phyloP scores from a whole-genome alignment of 371 early-diverging fungal species.

The Fennellomyces sp. region DNA sequence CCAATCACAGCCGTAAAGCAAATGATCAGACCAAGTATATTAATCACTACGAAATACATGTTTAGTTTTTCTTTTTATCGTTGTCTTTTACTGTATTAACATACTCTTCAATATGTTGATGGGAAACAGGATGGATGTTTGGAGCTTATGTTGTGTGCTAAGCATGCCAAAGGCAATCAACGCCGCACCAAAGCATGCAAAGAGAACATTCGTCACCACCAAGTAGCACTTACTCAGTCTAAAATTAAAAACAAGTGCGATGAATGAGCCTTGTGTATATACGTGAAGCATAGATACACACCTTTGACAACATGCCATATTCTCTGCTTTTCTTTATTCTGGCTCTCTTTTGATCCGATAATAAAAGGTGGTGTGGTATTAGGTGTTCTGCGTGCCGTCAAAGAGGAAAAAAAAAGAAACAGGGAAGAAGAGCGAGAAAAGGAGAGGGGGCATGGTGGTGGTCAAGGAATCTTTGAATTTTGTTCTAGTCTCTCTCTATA shows the following conservation, averaged over 20 bases:
- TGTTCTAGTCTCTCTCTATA: neutral
- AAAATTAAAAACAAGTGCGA: too few relatives aligned
- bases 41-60: constrained; percentile 31
- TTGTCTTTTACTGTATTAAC: neutral
- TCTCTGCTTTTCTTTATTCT: neutral
- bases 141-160: constrained; percentile 31
- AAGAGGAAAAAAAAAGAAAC: constrained; percentile 8
- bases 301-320: constrained; percentile 52
- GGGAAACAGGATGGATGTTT: constrained; percentile 33
- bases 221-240: constrained; percentile 39
- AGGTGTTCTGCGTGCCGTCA: neutral
- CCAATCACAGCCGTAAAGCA: constrained; percentile 40
- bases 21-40: constrained; percentile 40
- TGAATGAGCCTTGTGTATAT: neutral
- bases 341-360: neutral
- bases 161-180: constrained; percentile 39
- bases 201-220: constrained; percentile 31
- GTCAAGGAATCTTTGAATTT: neutral
- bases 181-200: constrained; percentile 36
- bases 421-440: constrained; percentile 2
- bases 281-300: neutral
- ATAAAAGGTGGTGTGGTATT: neutral
- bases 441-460: neutral
- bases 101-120: constrained; percentile 45
- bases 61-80: neutral